These are phyloP conservation scores for Pestalotiopsis sp. DNA, from an alignment of 2,329 filamentous ascomycete genomes.

Conservation along the genomic window DNA sequence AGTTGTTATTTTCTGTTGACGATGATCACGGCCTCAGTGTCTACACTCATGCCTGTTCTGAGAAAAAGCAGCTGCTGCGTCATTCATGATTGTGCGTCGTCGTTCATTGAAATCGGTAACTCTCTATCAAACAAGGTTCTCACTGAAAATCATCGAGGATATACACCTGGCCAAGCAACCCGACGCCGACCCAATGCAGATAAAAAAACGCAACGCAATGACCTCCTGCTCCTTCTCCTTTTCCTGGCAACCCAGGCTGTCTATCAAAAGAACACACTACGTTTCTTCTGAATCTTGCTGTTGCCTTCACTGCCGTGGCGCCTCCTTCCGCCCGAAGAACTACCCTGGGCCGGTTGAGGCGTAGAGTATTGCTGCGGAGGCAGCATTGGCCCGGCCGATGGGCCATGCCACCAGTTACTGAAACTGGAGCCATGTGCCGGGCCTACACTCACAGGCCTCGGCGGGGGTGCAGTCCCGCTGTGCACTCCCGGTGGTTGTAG, in stretches of 20 bases:
- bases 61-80: neutral
- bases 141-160: neutral
- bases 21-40: too few relatives aligned
- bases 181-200: slow-evolving; percentile 1
- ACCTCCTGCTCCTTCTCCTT: too few relatives aligned
- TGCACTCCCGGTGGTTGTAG: slow-evolving; percentile 26
- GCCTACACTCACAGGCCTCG: slow-evolving; percentile 49
- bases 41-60: neutral
- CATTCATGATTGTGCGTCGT: neutral
- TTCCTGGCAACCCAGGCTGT: neutral
- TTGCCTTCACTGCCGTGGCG: slow-evolving; percentile 33
- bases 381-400: slow-evolving; percentile 15
- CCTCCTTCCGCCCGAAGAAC: slow-evolving; percentile 33
- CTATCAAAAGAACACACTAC: slow-evolving; percentile 44
- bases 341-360: slow-evolving; percentile 42
- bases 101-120: neutral
- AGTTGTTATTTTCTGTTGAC: too few relatives aligned
- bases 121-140: neutral
- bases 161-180: neutral
- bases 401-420: slow-evolving; percentile 31
- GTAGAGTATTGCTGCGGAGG: slow-evolving; percentile 25
- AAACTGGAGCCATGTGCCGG: slow-evolving; percentile 30
- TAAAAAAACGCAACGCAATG: neutral
- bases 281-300: slow-evolving; percentile 48
- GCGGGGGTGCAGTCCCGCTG: slow-evolving; percentile 29